Evolutionary conservation across 768 basidiomycete species (phyloP), one percentile per base, ranked within the genome.

Genomic region (Boletus tylopilopsis): DNA sequence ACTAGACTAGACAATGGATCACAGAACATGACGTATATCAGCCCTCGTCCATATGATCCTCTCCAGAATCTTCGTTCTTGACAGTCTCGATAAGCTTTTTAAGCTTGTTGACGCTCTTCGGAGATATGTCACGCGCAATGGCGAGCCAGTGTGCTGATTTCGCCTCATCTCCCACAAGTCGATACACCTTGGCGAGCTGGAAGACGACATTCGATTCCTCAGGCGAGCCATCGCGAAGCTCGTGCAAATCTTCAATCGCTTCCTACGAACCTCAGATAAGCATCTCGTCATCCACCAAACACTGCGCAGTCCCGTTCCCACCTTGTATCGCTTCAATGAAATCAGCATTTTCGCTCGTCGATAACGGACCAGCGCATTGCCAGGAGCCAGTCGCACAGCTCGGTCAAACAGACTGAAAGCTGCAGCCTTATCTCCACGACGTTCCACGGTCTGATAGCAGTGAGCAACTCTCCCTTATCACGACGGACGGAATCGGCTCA

Each of bases 151-250:
- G 84, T 49, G 90, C 87, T 42, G 92, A 85, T 68, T 89, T 85
- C 18, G 79, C 76, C 56, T 82, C 80, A 68, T 92, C 77, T 30
- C 91, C 91, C 47, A 88, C 70, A 57, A 89, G 75, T 40, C 90
- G 82, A 64, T 96, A 97, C 51, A 88, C 85, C 72, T 87, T 89
- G 23, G 94, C 96, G 16, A 99, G 81, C 69, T 97, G 86, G 80
- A 96, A 96, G 51, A 94, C 82, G 49, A 98, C 90, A 71, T 97
- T 97, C 46, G 94, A 87, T 74, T 99, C 96, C 63, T 94, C 91
- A 7, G 95, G 95, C 30, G 94, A 90, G 54, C 82, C 74, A 65
- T 82, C 83, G 57, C 85, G 79, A 45, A 99, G 79, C 52, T 76
- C 73, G 70, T 92, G 84, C 64, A 98, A 77, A 67, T 94, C 90